Conservation (phyloP, 768 basidiomycete genomes). For the Amylocystis lapponica region DNA sequence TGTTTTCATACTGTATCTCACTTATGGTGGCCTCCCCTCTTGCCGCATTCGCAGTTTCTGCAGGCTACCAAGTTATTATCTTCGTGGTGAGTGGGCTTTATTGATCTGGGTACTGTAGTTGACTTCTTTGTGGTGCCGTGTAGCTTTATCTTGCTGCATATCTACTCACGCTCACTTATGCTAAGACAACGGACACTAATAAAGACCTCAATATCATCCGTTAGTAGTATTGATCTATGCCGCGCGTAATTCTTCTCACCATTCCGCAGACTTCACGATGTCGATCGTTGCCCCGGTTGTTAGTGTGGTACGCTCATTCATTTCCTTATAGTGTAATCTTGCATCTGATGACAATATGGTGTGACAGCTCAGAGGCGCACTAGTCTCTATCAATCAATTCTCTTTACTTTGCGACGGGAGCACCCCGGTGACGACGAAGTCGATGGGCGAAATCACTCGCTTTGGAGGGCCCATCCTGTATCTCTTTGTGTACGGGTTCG, state of each 20-base stretch:
- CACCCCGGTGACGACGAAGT: constrained; percentile 37
- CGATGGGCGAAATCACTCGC: constrained; percentile 48
- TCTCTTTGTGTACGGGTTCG: constrained; percentile 52
- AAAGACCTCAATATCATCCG: constrained; percentile 56
- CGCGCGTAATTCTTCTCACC: background rate
- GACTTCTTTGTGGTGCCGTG: no score
- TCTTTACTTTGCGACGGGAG: constrained; percentile 62
- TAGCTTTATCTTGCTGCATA: constrained; percentile 67
- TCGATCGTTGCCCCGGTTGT: constrained; percentile 66
- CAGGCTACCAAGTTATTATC: constrained; percentile 69
- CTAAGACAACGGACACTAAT: constrained; percentile 48
- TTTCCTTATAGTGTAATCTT: background rate
- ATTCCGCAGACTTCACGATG: constrained; percentile 50
- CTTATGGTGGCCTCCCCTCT: constrained; percentile 58
- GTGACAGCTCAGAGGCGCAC: constrained; percentile 60
- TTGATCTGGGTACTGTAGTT: no score
- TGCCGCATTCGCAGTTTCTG: constrained; percentile 66
- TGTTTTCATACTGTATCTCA: constrained; percentile 66
- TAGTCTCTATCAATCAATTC: constrained; percentile 78
- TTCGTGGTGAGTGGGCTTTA: constrained; percentile 49
- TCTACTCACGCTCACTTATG: constrained; percentile 69
- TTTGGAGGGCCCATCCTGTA: constrained; percentile 77
- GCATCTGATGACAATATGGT: background rate
- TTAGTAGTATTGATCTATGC: constrained; percentile 18
- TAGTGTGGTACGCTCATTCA: constrained; percentile 44